These are phyloP conservation scores for Dendryphion nanum DNA, from an alignment of 2,329 filamentous ascomycete species.

Conservation along the genomic window DNA sequence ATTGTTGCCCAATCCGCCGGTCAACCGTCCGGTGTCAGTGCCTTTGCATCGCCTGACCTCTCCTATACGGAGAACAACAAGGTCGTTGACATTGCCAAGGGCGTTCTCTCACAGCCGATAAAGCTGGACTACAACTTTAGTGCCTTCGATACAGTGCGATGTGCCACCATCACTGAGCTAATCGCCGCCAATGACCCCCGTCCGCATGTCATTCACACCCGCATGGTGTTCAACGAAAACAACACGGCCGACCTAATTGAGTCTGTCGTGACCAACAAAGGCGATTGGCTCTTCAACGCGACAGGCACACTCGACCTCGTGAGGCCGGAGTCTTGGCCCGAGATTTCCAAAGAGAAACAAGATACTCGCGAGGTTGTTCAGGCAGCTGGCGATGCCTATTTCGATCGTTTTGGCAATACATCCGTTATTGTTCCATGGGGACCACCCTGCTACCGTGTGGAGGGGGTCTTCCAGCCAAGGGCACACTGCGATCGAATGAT, in stretches of 20 bases:
- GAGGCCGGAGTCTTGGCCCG: constrained; percentile 9
- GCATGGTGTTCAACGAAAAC: constrained; percentile 6
- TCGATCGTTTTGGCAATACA: constrained; percentile 19
- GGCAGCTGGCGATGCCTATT: constrained; percentile 24
- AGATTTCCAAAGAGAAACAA: constrained; percentile 10
- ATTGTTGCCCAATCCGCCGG: constrained; percentile 4
- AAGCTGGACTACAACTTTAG: constrained; percentile 17
- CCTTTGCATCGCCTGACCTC: constrained; percentile 4
- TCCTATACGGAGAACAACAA: constrained; percentile 21
- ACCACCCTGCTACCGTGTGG: constrained; percentile 21
- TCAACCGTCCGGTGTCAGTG: constrained; percentile 1
- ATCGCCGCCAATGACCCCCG: constrained; percentile 17
- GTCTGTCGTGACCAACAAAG: constrained; percentile 9
- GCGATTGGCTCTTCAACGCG: constrained; percentile 15
- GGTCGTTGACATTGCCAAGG: constrained; percentile 12
- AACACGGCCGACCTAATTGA: constrained; percentile 7
- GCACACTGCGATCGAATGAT: constrained; percentile 13
- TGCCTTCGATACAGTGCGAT: constrained; percentile 16
- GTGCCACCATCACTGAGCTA: constrained; percentile 24
- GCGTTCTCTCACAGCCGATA: constrained; percentile 15
- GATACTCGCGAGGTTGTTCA: constrained; percentile 17
- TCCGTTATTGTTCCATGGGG: constrained; percentile 21
- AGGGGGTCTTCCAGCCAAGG: constrained; percentile 22
- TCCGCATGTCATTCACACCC: constrained; percentile 13
- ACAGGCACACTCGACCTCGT: constrained; percentile 6